These are phyloP conservation scores for Phytophthora fragariae DNA, from an alignment of 352 stramenopile genomes.

Conservation along the genomic window DNA sequence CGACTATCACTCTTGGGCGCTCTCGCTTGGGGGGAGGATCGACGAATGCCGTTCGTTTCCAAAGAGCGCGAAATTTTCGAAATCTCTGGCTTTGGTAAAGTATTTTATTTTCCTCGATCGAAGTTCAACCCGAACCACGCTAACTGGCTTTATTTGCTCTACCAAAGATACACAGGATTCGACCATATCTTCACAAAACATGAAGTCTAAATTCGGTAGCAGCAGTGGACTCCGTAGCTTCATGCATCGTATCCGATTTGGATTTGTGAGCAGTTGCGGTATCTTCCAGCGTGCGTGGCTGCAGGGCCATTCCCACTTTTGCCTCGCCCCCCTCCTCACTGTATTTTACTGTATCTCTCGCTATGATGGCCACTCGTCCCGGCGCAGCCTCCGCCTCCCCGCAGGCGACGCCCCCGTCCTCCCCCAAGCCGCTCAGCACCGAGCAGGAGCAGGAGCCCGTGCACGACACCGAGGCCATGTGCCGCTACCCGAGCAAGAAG, in stretches of 20 bases:
- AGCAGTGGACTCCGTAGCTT: constrained; percentile 7
- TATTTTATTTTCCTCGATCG: too few species aligned
- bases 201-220: too few species aligned
- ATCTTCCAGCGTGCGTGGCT: constrained; percentile 33
- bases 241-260: constrained; percentile 29
- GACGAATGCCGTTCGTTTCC: too few species aligned
- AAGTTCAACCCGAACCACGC: too few species aligned
- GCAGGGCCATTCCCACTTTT: constrained; percentile 35
- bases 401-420: neutral
- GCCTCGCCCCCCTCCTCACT: constrained; percentile 1
- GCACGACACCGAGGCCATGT: constrained; percentile 38
- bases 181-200: too few species aligned
- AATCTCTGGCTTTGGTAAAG: too few species aligned
- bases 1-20: too few species aligned
- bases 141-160: too few species aligned
- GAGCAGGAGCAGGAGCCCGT: constrained; percentile 3
- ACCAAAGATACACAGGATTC: too few species aligned
- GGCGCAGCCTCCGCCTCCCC: constrained; percentile 7
- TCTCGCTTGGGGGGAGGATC: too few species aligned
- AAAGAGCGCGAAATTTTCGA: too few species aligned
- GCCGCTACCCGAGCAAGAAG: constrained; percentile 64
- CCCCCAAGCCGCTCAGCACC: neutral
- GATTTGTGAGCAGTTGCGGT: constrained; percentile 9
- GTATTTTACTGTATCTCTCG: too few species aligned
- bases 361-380: constrained; percentile 30